Conservation (phyloP, 192 early-diverging fungal species). For the Chytriomyces sp. region DNA sequence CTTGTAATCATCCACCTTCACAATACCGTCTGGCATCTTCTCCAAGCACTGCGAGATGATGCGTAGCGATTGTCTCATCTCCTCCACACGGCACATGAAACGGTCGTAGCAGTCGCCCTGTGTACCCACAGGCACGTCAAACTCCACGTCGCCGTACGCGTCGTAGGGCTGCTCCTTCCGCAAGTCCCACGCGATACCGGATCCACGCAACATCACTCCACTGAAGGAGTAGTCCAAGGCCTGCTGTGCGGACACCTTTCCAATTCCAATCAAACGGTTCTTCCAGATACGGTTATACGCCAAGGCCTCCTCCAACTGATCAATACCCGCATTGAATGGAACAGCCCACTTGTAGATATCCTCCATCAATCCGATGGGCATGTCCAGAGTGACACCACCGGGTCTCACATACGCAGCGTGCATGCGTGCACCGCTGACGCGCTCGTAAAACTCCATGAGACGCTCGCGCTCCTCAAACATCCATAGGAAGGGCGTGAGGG, state of each 20-base stretch:
- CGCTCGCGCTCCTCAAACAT: slow-evolving; percentile 99
- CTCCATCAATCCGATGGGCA: slow-evolving; percentile 91
- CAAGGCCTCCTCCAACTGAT: slow-evolving; percentile 94
- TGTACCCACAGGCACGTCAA: slow-evolving; percentile 94
- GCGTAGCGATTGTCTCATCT: slow-evolving; percentile 95
- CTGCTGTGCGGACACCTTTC: slow-evolving; percentile 83
- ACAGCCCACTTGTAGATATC: slow-evolving; percentile 96
- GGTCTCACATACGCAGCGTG: slow-evolving; percentile 97
- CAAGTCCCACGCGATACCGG: slow-evolving; percentile 91
- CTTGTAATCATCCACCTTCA: slow-evolving; percentile 98
- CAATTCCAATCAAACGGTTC: slow-evolving; percentile 81
- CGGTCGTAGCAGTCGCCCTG: slow-evolving; percentile 97
- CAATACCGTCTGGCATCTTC: slow-evolving; percentile 90
- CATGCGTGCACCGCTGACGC: slow-evolving; percentile 97
- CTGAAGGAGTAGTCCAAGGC: slow-evolving; percentile 91
- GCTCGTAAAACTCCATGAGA: slow-evolving; percentile 99
- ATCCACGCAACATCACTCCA: slow-evolving; percentile 94
- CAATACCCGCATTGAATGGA: slow-evolving; percentile 83
- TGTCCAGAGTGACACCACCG: slow-evolving; percentile 90
- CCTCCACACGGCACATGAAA: slow-evolving; percentile 95
- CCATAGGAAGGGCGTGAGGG: slow-evolving; percentile 97
- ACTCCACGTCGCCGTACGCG: slow-evolving; percentile 93
- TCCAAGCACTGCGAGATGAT: slow-evolving; percentile 97
- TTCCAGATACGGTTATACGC: slow-evolving; percentile 96
- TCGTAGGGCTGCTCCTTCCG: slow-evolving; percentile 94